phyloP scores from a whole-genome alignment of 345 rosid species.

The Bruguiera gymnorhiza region DNA sequence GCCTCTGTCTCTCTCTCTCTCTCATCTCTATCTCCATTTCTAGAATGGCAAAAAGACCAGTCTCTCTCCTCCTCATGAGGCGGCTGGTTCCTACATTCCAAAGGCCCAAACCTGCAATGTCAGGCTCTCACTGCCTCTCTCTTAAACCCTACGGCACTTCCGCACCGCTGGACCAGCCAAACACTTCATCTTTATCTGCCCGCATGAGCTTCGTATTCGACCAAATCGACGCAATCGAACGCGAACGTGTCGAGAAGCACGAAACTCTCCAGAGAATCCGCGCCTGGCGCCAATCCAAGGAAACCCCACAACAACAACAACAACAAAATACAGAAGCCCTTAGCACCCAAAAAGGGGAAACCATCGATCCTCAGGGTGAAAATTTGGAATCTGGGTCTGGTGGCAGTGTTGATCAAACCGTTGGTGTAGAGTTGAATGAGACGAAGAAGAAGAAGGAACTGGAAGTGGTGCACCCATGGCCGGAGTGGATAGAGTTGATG shows the following conservation, averaged over 20 bases:
- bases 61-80: slow-evolving; percentile 50
- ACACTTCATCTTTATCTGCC: slow-evolving; percentile 75
- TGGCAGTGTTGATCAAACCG: not conserved
- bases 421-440: slow-evolving; percentile 9
- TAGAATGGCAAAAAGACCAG: slow-evolving; percentile 39
- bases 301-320: slow-evolving; percentile 20
- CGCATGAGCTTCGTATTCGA: slow-evolving; percentile 91
- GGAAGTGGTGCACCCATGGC: slow-evolving; percentile 90
- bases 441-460: slow-evolving; percentile 36
- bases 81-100: slow-evolving; percentile 33
- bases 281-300: slow-evolving; percentile 82
- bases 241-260: slow-evolving; percentile 56
- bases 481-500: slow-evolving; percentile 97
- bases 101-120: slow-evolving; percentile 21
- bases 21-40: not conserved
- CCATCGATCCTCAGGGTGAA: slow-evolving; percentile 3
- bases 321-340: slow-evolving; percentile 10
- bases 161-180: slow-evolving; percentile 30
- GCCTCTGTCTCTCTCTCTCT: not conserved
- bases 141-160: slow-evolving; percentile 30
- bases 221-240: slow-evolving; percentile 80
- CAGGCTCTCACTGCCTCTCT: slow-evolving; percentile 8
- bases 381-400: not conserved
- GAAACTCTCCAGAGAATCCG: slow-evolving; percentile 83
- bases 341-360: slow-evolving; percentile 5